Evolutionary conservation across 2,329 filamentous ascomycete genomes (phyloP), one percentile per base, ranked within the genome.

Genomic region (Stagonosporopsis tanaceti): DNA sequence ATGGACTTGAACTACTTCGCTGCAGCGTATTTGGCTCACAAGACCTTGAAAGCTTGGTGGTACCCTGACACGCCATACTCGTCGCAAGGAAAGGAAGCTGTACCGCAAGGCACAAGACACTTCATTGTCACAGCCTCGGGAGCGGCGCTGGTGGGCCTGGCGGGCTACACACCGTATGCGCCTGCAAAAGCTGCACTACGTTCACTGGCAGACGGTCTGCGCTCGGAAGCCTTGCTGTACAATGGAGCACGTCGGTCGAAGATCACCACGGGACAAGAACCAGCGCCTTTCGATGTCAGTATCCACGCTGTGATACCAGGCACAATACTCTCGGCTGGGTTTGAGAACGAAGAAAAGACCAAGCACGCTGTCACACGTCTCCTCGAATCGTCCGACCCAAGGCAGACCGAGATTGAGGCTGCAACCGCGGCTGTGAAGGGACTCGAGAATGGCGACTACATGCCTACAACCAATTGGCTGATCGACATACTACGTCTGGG

Each of bases 1-100:
- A 97, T 97, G 92, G 92, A 97, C 71, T 85, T 94, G 66, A 94
- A 97, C 78, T 98, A 92, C 80, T 97, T 89, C 84, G 91, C 92
- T 46, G 87, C 88, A 28, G 89, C 89, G 38, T 95, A 96, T 75
- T 91, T 96, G 78, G 89, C 92, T 35, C 92, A 96, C 73, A 88
- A 91, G 20, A 87, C 90, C 17, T 79, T 97, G 60, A 85, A 84
- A 48, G 83, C 85, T 59, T 97, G 94, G 94, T 85, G 93, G 41
- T 77, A 79, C 63, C 66, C 64, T 57, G 46, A 75, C 73, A 60
- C 63, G 64, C 76, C 61, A 62, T 75, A 66, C 66, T 9, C 80
- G 8, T 69, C 81, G 34, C 61, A 69, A n/a, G 55, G 52, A n/a
- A 60, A 65, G 34, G 48, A 40, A 8, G 47, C 44, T 34, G 32